Evolutionary conservation across 768 basidiomycete genomes (phyloP).

Genomic region (Amanita pallidorosea): DNA sequence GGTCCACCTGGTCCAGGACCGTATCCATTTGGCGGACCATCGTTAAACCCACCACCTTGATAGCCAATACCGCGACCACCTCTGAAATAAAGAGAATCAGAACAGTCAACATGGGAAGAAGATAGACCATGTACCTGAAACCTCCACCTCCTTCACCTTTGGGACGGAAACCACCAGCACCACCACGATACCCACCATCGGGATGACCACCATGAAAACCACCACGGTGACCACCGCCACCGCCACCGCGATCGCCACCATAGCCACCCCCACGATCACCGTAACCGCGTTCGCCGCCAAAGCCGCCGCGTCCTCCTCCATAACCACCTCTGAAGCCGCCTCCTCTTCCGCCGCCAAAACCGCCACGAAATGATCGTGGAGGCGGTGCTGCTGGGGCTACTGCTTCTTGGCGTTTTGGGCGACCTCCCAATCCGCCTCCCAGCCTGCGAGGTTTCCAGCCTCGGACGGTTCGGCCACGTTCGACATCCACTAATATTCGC

Average conservation of each 20-base stretch:
- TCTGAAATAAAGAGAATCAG: conserved; percentile 18
- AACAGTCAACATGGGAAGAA: conserved; percentile 1
- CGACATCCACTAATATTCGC: conserved; percentile 94
- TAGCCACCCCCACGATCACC: conserved; percentile 22
- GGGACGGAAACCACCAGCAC: conserved; percentile 24
- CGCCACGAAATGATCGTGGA: conserved; percentile 35
- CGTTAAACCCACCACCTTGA: conserved; percentile 48
- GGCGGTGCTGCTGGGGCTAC: conserved; percentile 21
- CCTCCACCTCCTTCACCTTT: conserved; percentile 37
- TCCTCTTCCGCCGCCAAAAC: conserved; percentile 28
- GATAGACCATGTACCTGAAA: conserved; percentile 30
- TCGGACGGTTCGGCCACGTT: conserved; percentile 93
- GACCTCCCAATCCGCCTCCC: conserved; percentile 98
- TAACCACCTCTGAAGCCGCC: conserved; percentile 27
- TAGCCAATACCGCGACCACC: conserved; percentile 67
- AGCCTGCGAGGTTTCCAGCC: conserved; percentile 97
- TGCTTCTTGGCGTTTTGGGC: conserved; percentile 65
- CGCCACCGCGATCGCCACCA: conserved; percentile 23
- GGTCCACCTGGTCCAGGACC: conserved; percentile 36
- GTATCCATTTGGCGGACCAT: conserved; percentile 41
- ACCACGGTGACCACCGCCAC: conserved; percentile 25
- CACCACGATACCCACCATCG: conserved; percentile 27
- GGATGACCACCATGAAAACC: conserved; percentile 33
- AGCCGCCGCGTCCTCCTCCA: conserved; percentile 25
- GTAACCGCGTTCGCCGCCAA: conserved; percentile 33